Evolutionary conservation across 192 early-diverging fungal genomes (phyloP).

Genomic region (Coemansia sp.): DNA sequence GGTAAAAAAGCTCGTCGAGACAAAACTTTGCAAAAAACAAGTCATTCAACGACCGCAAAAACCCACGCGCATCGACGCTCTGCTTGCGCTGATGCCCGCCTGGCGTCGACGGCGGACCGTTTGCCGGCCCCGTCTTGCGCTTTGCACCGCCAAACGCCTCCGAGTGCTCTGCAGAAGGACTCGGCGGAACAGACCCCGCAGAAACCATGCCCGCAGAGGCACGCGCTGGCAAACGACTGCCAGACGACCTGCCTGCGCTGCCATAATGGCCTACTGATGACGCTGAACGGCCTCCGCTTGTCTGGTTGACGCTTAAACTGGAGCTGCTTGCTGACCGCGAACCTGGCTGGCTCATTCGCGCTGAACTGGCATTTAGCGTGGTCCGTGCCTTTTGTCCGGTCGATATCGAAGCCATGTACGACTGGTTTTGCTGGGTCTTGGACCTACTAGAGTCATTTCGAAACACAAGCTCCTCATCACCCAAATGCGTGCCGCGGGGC

Average conservation of each 20-base stretch:
- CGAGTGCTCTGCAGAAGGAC: conserved; percentile 3
- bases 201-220: conserved; percentile 11
- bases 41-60: conserved; percentile 51
- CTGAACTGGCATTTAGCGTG: conserved; percentile 22
- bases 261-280: conserved; percentile 24
- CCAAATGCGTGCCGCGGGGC: conserved; percentile 43
- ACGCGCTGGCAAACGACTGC: conserved; percentile 17
- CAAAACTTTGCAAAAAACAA: conserved; percentile 56
- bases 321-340: conserved; percentile 40
- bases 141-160: conserved; percentile 9
- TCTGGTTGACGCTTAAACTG: conserved; percentile 38
- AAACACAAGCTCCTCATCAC: conserved; percentile 52
- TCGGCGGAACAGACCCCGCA: not conserved
- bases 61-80: conserved; percentile 45
- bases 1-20: conserved; percentile 54
- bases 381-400: conserved; percentile 44
- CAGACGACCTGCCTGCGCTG: conserved; percentile 2
- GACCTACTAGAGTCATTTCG: conserved; percentile 45
- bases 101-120: not conserved
- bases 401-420: conserved; percentile 52
- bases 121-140: conserved; percentile 1
- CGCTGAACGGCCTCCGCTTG: conserved; percentile 10
- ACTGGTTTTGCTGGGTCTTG: conserved; percentile 50
- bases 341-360: conserved; percentile 19
- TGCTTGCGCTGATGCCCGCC: conserved; percentile 33